These are phyloP conservation scores for Caloboletus firmus DNA, from an alignment of 1,284 basidiomycete species.

Conservation along the genomic window DNA sequence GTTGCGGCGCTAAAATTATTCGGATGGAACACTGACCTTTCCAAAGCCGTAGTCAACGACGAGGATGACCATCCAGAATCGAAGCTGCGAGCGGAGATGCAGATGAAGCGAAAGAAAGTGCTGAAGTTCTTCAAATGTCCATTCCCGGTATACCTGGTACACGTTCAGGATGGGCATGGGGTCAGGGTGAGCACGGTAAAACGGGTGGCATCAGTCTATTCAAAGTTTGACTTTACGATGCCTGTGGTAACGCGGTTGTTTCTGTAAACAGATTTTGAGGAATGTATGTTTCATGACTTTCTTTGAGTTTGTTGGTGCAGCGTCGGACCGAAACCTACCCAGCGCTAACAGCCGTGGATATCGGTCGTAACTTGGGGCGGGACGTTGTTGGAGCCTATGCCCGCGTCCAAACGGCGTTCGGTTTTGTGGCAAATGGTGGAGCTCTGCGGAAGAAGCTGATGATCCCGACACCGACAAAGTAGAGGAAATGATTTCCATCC, in stretches of 20 bases:
- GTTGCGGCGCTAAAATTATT: background rate
- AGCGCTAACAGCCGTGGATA: background rate
- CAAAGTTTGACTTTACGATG: slow-evolving; percentile 22
- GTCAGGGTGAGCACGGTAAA: slow-evolving; percentile 19
- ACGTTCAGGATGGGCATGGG: slow-evolving; percentile 8
- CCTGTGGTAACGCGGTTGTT: slow-evolving; percentile 18
- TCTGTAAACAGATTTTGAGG: slow-evolving; percentile 7
- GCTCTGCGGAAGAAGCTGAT: background rate
- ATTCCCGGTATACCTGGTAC: slow-evolving; percentile 25
- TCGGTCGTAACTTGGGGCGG: background rate
- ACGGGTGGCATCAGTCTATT: slow-evolving; percentile 15
- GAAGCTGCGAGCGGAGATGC: slow-evolving; percentile 20
- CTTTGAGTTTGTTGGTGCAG: background rate
- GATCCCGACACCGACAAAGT: background rate
- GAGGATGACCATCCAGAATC: slow-evolving; percentile 1
- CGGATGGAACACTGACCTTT: slow-evolving; percentile 1
- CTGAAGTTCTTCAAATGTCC: slow-evolving; percentile 13
- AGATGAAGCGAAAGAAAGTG: slow-evolving; percentile 20
- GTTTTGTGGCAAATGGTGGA: background rate
- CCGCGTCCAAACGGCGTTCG: background rate
- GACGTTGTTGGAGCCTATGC: background rate
- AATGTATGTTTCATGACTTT: background rate
- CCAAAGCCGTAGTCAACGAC: slow-evolving; percentile 1
- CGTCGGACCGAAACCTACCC: background rate
- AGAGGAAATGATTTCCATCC: background rate